These are phyloP conservation scores for Calonectria multiphialidica DNA, from an alignment of 2,329 filamentous ascomycete species.

Conservation along the genomic window DNA sequence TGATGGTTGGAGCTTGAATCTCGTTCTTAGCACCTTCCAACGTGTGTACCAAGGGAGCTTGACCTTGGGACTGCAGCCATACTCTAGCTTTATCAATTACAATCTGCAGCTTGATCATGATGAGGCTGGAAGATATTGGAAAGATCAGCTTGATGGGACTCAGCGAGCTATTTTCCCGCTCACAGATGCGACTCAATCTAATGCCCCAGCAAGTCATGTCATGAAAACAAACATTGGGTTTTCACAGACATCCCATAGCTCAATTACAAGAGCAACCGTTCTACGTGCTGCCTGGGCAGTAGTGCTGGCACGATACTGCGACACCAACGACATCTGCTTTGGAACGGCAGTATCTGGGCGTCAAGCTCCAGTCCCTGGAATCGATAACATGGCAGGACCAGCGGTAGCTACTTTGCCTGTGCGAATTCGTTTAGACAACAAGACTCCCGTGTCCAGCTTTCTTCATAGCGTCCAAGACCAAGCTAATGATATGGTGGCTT, in stretches of 20 bases:
- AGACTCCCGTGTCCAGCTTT: background rate
- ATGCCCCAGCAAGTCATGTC: constrained; percentile 61
- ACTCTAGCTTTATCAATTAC: background rate
- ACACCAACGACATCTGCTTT: constrained; percentile 53
- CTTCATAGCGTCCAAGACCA: background rate
- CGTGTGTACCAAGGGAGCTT: background rate
- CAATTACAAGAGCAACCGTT: constrained; percentile 25
- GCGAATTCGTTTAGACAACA: background rate
- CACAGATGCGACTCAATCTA: constrained; percentile 57
- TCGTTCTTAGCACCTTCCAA: background rate
- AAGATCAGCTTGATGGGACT: constrained; percentile 31
- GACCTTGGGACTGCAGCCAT: background rate
- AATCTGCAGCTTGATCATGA: background rate
- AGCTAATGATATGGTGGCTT: background rate
- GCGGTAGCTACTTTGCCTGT: constrained; percentile 6
- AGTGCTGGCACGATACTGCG: constrained; percentile 62
- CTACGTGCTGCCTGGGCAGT: constrained; percentile 61
- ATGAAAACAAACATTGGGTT: background rate
- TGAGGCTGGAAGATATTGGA: background rate
- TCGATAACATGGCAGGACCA: constrained; percentile 30
- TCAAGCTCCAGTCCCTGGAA: constrained; percentile 31
- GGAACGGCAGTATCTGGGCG: constrained; percentile 58
- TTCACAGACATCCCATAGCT: background rate
- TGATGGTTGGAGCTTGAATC: constrained; percentile 1
- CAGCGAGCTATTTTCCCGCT: constrained; percentile 53